These are phyloP conservation scores for Geosmithia flava DNA, from an alignment of 2,329 filamentous ascomycete genomes.

Conservation along the genomic window DNA sequence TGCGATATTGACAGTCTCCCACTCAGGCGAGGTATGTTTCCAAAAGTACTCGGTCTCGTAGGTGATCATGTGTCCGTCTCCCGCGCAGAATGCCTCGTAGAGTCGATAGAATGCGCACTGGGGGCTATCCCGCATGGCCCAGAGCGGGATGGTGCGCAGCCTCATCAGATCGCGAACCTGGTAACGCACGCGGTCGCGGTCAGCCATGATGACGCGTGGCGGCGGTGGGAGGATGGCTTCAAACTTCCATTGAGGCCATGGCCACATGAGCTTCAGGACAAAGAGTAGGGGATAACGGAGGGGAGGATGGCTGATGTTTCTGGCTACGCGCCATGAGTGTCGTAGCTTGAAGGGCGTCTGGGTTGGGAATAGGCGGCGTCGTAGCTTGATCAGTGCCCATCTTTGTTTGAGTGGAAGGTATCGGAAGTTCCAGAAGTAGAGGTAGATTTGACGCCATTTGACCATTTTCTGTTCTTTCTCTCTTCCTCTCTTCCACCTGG, in stretches of 20 bases:
- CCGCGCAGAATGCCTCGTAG: slow-evolving; percentile 13
- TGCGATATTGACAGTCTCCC: slow-evolving; percentile 7
- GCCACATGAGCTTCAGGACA: background rate
- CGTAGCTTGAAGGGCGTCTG: slow-evolving; percentile 5
- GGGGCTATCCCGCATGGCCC: slow-evolving; percentile 10
- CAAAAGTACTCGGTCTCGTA: slow-evolving; percentile 14
- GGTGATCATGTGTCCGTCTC: slow-evolving; percentile 9
- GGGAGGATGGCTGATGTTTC: background rate
- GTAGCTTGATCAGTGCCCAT: slow-evolving; percentile 7
- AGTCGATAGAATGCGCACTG: slow-evolving; percentile 12
- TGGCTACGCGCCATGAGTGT: background rate
- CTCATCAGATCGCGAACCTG: slow-evolving; percentile 4
- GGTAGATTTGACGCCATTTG: background rate
- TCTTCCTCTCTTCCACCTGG: too few species aligned
- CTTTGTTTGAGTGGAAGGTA: slow-evolving; percentile 7
- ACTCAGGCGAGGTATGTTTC: slow-evolving; percentile 7
- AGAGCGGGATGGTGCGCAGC: slow-evolving; percentile 5
- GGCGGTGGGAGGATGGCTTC: slow-evolving; percentile 3
- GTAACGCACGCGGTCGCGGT: slow-evolving; percentile 1
- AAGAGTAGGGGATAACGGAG: background rate
- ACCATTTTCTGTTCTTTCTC: too few species aligned
- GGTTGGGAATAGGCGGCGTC: slow-evolving; percentile 6
- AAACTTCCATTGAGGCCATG: slow-evolving; percentile 2
- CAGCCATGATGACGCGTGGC: slow-evolving; percentile 6
- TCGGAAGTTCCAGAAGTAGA: slow-evolving; percentile 9